Percentiles rank a stretch among this genome's conserved stretches.
phyloP scores from a whole-genome alignment of 768 basidiomycete genomes.

The Pleurotus eryngii region DNA sequence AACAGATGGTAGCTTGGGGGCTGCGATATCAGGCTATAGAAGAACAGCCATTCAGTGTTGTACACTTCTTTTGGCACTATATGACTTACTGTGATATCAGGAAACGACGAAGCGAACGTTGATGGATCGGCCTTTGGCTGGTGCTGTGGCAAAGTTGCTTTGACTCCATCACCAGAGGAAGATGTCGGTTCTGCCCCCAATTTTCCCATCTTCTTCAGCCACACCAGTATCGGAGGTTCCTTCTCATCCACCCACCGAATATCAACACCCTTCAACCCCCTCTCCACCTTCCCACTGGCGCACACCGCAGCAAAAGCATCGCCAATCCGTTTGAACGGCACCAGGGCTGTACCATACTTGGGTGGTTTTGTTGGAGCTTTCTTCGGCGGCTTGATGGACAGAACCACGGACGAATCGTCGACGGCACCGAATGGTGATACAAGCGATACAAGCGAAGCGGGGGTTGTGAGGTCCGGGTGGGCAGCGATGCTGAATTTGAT shows the following conservation, averaged over 20 bases:
- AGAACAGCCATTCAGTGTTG: too few relatives aligned
- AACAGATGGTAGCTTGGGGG: constrained; percentile 20
- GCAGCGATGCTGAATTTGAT: constrained; percentile 63
- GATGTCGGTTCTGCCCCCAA: constrained; percentile 31
- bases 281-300: constrained; percentile 47
- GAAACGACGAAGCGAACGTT: constrained; percentile 60
- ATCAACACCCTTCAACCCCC: constrained; percentile 59
- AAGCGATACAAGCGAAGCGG: constrained; percentile 45
- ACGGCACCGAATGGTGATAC: constrained; percentile 59
- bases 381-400: constrained; percentile 62
- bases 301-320: constrained; percentile 77
- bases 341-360: constrained; percentile 67
- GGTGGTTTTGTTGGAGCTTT: constrained; percentile 53
- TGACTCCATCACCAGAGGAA: background rate
- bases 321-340: constrained; percentile 73
- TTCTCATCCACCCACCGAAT: constrained; percentile 71
- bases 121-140: constrained; percentile 23
- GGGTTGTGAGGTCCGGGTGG: constrained; percentile 54
- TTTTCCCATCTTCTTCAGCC: constrained; percentile 72
- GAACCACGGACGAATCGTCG: constrained; percentile 62
- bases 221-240: constrained; percentile 70
- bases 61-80: background rate
- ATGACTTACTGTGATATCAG: constrained; percentile 43
- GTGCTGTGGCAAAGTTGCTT: constrained; percentile 22
- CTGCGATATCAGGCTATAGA: background rate